Evolutionary conservation across 2,329 filamentous ascomycete genomes (phyloP).

Genomic region (Talaromyces sp.): DNA sequence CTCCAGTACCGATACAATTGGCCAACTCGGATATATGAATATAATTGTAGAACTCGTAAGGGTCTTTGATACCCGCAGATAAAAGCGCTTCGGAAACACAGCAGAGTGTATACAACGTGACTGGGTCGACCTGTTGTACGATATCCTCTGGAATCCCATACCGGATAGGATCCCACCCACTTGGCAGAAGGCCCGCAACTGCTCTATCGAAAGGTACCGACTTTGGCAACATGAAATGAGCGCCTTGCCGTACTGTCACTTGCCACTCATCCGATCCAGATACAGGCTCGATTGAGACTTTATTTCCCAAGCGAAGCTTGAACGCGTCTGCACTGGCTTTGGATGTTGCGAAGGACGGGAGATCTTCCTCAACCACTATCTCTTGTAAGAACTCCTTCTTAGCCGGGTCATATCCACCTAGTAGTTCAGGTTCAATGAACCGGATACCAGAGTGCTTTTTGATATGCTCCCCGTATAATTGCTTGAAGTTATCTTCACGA

Average conservation of each 20-base stretch:
- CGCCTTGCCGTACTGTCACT: constrained; percentile 91
- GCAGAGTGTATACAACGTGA: constrained; percentile 91
- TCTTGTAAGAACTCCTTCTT: constrained; percentile 97
- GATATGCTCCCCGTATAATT: constrained; percentile 95
- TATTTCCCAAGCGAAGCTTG: constrained; percentile 92
- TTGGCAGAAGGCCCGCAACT: constrained; percentile 90
- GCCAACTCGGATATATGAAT: constrained; percentile 96
- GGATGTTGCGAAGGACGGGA: constrained; percentile 93
- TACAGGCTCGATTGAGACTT: constrained; percentile 95
- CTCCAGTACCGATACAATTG: constrained; percentile 97
- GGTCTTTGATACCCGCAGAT: constrained; percentile 91
- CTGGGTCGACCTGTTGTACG: constrained; percentile 92
- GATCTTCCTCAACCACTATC: constrained; percentile 93
- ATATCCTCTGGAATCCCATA: constrained; percentile 98
- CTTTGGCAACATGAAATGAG: constrained; percentile 92
- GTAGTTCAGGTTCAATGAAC: constrained; percentile 96
- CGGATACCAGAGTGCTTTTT: constrained; percentile 96
- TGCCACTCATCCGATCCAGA: constrained; percentile 90
- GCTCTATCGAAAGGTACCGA: constrained; percentile 94
- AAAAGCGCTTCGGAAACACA: constrained; percentile 88
- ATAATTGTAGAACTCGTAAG: constrained; percentile 99
- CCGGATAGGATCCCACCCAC: constrained; percentile 92
- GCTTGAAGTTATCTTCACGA: constrained; percentile 95
- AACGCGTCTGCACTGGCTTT: constrained; percentile 97
- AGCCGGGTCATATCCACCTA: constrained; percentile 93